phyloP scores from a whole-genome alignment of 1,139 yeast genomes.

The Zygosaccharomyces pseudobailii region DNA sequence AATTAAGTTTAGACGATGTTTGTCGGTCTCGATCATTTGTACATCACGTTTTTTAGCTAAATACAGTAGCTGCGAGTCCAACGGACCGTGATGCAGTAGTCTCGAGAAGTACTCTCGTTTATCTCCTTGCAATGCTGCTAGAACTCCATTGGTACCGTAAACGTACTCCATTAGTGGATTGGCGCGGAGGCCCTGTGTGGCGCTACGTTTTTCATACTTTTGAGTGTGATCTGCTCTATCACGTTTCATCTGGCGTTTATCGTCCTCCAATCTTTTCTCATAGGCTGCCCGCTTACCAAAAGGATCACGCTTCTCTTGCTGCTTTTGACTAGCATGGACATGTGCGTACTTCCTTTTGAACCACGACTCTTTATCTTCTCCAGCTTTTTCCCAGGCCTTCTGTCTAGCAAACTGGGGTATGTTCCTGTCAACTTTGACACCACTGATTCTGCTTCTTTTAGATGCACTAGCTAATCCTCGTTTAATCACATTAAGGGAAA shows the following conservation, averaged over 20 bases:
- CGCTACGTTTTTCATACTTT: slow-evolving; percentile 14
- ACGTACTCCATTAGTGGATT: slow-evolving; percentile 61
- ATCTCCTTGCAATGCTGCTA: slow-evolving; percentile 59
- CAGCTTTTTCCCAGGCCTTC: slow-evolving; percentile 58
- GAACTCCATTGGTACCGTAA: slow-evolving; percentile 72
- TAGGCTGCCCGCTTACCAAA: slow-evolving; percentile 20
- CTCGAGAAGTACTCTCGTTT: slow-evolving; percentile 51
- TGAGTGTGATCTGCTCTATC: slow-evolving; percentile 15
- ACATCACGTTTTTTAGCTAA: slow-evolving; percentile 47
- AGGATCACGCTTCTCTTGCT: slow-evolving; percentile 17
- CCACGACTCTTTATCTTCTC: slow-evolving; percentile 50
- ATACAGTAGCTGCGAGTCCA: slow-evolving; percentile 38
- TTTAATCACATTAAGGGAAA: not conserved
- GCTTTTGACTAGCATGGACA: slow-evolving; percentile 47
- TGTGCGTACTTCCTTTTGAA: slow-evolving; percentile 55
- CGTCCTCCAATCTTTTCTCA: slow-evolving; percentile 13
- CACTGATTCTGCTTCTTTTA: slow-evolving; percentile 1
- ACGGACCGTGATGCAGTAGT: slow-evolving; percentile 46
- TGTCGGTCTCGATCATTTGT: slow-evolving; percentile 42
- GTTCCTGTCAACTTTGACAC: slow-evolving; percentile 38
- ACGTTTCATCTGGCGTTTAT: slow-evolving; percentile 9
- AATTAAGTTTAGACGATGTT: slow-evolving; percentile 55
- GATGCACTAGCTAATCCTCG: slow-evolving; percentile 9
- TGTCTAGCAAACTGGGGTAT: slow-evolving; percentile 38
- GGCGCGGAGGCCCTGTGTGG: slow-evolving; percentile 12